A percentile compares a stretch with the other conserved stretches of the same genome.
phyloP scores from a whole-genome alignment of 1,284 basidiomycete species.

The Ganoderma leucocontextum region DNA sequence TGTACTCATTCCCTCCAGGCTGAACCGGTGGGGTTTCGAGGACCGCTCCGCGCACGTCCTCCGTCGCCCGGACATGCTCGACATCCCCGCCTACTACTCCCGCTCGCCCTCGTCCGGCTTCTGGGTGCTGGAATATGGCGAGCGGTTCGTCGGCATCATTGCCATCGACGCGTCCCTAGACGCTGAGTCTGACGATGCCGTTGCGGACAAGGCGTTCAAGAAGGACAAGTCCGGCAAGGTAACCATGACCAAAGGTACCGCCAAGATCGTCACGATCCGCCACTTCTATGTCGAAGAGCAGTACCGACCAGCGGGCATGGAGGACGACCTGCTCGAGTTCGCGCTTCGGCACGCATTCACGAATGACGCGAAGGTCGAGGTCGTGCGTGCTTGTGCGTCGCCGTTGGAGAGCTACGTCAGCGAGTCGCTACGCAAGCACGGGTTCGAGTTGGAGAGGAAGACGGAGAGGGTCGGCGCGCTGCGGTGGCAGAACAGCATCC shows the following conservation, averaged over 20 bases:
- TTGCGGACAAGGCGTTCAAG: constrained; percentile 22
- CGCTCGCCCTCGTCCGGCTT: constrained; percentile 67
- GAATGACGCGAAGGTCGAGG: constrained; percentile 48
- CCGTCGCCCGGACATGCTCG: constrained; percentile 62
- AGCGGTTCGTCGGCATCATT: constrained; percentile 71
- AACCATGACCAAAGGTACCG: constrained; percentile 43
- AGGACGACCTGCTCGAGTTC: constrained; percentile 70
- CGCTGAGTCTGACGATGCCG: constrained; percentile 44
- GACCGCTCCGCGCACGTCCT: constrained; percentile 60
- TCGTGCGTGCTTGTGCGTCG: constrained; percentile 56
- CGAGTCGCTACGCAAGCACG: constrained; percentile 52
- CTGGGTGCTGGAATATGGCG: constrained; percentile 72
- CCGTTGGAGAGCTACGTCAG: constrained; percentile 62
- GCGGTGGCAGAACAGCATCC: constrained; percentile 57
- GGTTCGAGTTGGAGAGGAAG: constrained; percentile 59
- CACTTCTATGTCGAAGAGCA: constrained; percentile 79
- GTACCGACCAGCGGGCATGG: constrained; percentile 64
- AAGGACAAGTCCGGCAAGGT: constrained; percentile 34
- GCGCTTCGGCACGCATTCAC: constrained; percentile 68
- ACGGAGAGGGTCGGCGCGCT: constrained; percentile 57
- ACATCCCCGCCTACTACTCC: constrained; percentile 66
- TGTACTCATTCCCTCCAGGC: constrained; percentile 50
- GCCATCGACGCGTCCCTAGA: constrained; percentile 69
- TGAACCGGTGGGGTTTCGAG: constrained; percentile 77
- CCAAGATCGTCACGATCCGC: constrained; percentile 68